Evolutionary conservation across 805 yeast genomes (phyloP).

Genomic region (Ogataea naganishii): DNA sequence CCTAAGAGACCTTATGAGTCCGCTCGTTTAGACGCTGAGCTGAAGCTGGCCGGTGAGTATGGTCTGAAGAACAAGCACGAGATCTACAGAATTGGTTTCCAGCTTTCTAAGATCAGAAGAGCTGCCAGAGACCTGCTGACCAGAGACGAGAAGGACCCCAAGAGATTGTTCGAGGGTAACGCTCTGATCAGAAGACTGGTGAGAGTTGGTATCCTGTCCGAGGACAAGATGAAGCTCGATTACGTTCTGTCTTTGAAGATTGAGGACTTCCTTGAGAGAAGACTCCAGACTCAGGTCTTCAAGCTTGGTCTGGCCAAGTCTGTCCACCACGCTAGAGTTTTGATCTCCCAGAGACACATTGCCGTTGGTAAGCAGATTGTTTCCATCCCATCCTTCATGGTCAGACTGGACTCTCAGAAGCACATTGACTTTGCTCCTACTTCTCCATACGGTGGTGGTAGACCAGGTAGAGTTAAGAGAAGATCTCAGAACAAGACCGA

Average conservation of each 20-base stretch:
- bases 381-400: conserved; percentile 98
- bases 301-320: conserved; percentile 99
- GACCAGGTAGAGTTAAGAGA: conserved; percentile 99
- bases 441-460: conserved; percentile 99
- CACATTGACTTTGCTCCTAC: conserved; percentile 99
- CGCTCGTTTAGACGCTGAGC: conserved; percentile 98
- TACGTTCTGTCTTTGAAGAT: conserved; percentile 96
- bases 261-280: conserved; percentile 99
- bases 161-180: conserved; percentile 99
- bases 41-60: conserved; percentile 98
- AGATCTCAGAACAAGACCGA: conserved; percentile 63
- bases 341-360: conserved; percentile 98
- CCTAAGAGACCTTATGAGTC: conserved; percentile 99
- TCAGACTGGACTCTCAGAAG: conserved; percentile 99
- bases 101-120: conserved; percentile 98
- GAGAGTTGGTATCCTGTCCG: conserved; percentile 97
- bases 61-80: conserved; percentile 99
- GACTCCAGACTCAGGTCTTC: conserved; percentile 99
- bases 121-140: conserved; percentile 99
- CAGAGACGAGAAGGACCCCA: conserved; percentile 99
- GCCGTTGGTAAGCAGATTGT: conserved; percentile 99
- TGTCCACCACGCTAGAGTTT: conserved; percentile 99
- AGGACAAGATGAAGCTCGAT: conserved; percentile 99
- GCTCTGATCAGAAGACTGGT: conserved; percentile 99
- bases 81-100: conserved; percentile 99